Percentiles rank a stretch among this genome's conserved stretches.
These are phyloP conservation scores for Volutella citrinella DNA, from an alignment of 2,329 filamentous ascomycete genomes.

Conservation along the genomic window DNA sequence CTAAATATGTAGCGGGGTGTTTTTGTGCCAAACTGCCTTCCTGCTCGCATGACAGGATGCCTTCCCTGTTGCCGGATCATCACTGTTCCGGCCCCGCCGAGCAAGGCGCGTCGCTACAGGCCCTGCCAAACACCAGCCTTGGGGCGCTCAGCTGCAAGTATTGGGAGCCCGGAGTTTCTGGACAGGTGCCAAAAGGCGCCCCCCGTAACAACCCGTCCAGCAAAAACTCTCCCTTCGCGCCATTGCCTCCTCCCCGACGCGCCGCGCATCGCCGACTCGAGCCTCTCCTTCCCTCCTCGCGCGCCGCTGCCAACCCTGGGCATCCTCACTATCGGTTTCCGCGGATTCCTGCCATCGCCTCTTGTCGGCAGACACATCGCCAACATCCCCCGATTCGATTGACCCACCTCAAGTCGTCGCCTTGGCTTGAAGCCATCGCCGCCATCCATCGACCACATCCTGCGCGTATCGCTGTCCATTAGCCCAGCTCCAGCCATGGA, in stretches of 20 bases:
- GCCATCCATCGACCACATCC: background rate
- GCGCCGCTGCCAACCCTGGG: conserved; percentile 11
- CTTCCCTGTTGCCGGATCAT: too few species aligned
- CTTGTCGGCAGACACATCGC: too few species aligned
- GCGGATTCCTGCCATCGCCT: conserved; percentile 10
- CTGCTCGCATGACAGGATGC: too few species aligned
- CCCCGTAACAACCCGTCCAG: conserved; percentile 4
- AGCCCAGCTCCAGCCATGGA: conserved; percentile 26
- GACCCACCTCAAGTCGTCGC: background rate
- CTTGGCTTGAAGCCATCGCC: background rate
- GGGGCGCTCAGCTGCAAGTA: background rate
- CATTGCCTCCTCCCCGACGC: conserved; percentile 5
- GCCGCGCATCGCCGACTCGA: conserved; percentile 9
- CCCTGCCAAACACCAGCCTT: background rate
- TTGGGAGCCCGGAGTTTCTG: background rate
- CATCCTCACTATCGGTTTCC: conserved; percentile 11
- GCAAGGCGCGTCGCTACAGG: too few species aligned
- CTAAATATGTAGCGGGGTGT: too few species aligned
- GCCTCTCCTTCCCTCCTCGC: conserved; percentile 9
- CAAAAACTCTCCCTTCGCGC: conserved; percentile 8
- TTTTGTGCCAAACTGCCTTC: too few species aligned
- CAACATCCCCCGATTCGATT: too few species aligned
- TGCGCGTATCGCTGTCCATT: background rate
- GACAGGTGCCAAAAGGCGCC: conserved; percentile 13
- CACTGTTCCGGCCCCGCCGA: background rate